Evolutionary conservation across 495 filamentous ascomycete genomes (phyloP).

Genomic region (Trichocladium antarcticum): DNA sequence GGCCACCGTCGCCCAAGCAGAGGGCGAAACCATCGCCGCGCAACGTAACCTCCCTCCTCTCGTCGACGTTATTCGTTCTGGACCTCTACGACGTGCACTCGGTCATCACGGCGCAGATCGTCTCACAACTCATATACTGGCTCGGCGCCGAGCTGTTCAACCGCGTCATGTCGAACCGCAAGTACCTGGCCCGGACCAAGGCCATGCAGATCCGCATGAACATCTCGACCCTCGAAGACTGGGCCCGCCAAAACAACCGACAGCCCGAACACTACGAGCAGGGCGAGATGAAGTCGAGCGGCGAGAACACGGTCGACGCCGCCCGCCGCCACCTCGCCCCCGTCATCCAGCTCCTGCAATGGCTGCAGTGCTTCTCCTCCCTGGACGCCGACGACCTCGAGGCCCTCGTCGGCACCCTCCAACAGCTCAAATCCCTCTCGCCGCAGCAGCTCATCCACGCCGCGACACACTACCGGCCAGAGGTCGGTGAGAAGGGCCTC

Average conservation of each 20-base stretch:
- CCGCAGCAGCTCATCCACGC: constrained; percentile 87
- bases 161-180: constrained; percentile 88
- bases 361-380: constrained; percentile 95
- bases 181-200: constrained; percentile 92
- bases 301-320: constrained; percentile 74
- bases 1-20: constrained; percentile 90
- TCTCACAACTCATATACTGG: constrained; percentile 94
- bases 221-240: constrained; percentile 87
- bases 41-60: constrained; percentile 93
- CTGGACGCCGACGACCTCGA: constrained; percentile 79
- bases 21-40: constrained; percentile 82
- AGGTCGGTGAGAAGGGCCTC: constrained; percentile 89
- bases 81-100: constrained; percentile 98
- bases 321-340: constrained; percentile 76
- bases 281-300: constrained; percentile 73
- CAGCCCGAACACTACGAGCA: constrained; percentile 93
- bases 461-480: constrained; percentile 81
- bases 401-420: constrained; percentile 69
- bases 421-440: constrained; percentile 74
- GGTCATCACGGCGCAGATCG: constrained; percentile 83
- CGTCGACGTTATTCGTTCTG: constrained; percentile 92
- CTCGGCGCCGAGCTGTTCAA: constrained; percentile 95
- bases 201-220: constrained; percentile 99
- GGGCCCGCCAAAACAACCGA: constrained; percentile 86
- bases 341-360: constrained; percentile 89